A percentile compares a stretch with the other conserved stretches of the same genome.
Conservation (phyloP, 148 eudicot genomes). For the Camellia japonica region DNA sequence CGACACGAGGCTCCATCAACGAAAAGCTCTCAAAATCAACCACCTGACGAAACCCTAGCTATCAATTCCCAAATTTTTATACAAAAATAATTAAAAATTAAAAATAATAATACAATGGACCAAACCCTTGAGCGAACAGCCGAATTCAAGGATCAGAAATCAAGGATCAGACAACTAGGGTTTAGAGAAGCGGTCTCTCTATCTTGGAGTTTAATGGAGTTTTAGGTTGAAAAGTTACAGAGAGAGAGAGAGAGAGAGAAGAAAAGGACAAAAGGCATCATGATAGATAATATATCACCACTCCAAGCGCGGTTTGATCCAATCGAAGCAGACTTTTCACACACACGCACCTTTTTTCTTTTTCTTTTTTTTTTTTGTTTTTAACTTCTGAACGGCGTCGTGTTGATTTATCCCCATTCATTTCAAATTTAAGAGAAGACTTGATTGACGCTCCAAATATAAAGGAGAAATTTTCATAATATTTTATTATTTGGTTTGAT, state of each 20-base stretch:
- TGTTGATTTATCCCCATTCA: too few relatives aligned
- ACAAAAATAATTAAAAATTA: too few relatives aligned
- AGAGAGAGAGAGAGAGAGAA: not conserved
- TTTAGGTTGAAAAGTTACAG: not conserved
- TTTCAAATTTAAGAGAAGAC: too few relatives aligned
- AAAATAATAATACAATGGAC: too few relatives aligned
- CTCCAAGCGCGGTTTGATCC: not conserved
- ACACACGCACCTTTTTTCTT: too few relatives aligned
- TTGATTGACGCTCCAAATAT: too few relatives aligned
- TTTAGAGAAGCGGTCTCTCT: not conserved
- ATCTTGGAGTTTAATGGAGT: not conserved
- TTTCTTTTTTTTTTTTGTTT: too few relatives aligned
- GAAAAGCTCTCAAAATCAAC: constrained; percentile 10
- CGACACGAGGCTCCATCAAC: constrained; percentile 69
- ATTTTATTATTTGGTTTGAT: too few relatives aligned
- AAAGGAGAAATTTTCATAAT: too few relatives aligned
- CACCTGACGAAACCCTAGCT: constrained; percentile 11
- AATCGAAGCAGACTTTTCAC: constrained; percentile 8
- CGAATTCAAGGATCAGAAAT: constrained; percentile 6
- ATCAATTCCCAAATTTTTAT: not conserved
- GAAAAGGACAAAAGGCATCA: not conserved
- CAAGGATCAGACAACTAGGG: not conserved
- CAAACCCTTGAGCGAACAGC: not conserved
- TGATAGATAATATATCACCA: constrained; percentile 1
- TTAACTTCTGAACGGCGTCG: too few relatives aligned